Base-by-base conservation (phyloP, 139 green algal genomes). In the Volvox africanus region DNA sequence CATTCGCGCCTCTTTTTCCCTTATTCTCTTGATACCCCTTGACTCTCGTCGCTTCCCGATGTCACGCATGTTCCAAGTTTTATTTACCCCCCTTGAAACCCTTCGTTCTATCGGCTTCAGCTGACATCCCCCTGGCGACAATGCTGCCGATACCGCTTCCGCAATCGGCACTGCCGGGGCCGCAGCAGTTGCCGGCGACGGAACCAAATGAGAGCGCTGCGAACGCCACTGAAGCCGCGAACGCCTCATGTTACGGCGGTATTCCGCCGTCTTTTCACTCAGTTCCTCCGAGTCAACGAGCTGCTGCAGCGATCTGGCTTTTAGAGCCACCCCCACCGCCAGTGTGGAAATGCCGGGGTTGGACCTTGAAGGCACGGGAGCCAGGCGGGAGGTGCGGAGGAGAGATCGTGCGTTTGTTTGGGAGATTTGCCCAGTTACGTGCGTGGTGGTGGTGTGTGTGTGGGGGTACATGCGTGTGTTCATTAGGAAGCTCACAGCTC, bases 261-360 rank as follows among this genome's bases (percentile, higher is more conserved):
- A 12, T 21, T 9, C 61, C 44, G 30, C 1, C 33, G 21, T 24
- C 62, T 2, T 19, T 12, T 80, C 44, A 68, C 20, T 68, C 24
- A 35, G 61, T 21, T 65, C 36, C 37, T 50, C 78, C 82, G 32
- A 35, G 62, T 0, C 81, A 79, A 37, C 83, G 83, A 1, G 83
- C 83, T 0, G 67, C 68, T 1, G 67, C 83, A 1, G 83, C 83
- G 35, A 22, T 80, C 55, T 89, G 83, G 83, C 83, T 89, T 36
- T 33, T 89, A 37, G 83, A 89, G 83, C 67, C 67, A 24, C 67
- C 67, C 1, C 14, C 83, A 5, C 26, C 83, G 0, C 67, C 83
- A 17, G 24, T 28, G 26, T 89, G 83, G 83, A n/a, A 12, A 5
- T 89, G 83, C 68, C 2, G 36, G 30, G 83, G 61, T 0, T 37